Conservation (phyloP, 2,329 filamentous ascomycete genomes). For the Diaporthe sp. region DNA sequence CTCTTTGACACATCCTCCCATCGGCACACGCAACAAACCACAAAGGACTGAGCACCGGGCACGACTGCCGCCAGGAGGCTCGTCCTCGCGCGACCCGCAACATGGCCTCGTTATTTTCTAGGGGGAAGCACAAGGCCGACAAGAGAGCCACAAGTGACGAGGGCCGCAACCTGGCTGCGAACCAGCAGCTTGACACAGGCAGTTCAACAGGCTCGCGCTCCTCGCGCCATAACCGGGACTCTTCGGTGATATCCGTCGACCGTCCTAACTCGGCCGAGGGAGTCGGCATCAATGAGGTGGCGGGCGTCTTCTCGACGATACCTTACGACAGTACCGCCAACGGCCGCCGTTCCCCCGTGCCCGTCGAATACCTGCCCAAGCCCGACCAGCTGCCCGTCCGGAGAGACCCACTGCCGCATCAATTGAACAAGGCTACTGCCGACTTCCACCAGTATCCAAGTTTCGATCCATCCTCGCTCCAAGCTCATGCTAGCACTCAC, state of each 20-base stretch:
- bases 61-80: conserved; percentile 24
- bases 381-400: conserved; percentile 73
- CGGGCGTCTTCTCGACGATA: conserved; percentile 88
- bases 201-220: conserved; percentile 74
- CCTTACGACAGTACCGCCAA: conserved; percentile 81
- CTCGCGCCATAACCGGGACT: conserved; percentile 81
- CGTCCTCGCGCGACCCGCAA: conserved; percentile 35
- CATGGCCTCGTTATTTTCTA: conserved; percentile 83
- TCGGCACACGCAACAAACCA: conserved; percentile 14
- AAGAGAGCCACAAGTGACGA: conserved; percentile 74
- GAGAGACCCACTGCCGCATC: conserved; percentile 84
- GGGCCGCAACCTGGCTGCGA: conserved; percentile 67
- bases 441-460: conserved; percentile 94
- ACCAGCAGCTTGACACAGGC: conserved; percentile 63
- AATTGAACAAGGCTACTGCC: conserved; percentile 80
- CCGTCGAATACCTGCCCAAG: conserved; percentile 80
- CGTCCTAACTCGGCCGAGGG: conserved; percentile 73
- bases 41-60: conserved; percentile 28
- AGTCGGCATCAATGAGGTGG: conserved; percentile 76
- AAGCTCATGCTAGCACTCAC: conserved; percentile 66
- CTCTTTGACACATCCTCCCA: conserved; percentile 15
- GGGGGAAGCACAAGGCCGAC: conserved; percentile 82
- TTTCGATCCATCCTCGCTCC: conserved; percentile 69
- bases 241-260: conserved; percentile 80
- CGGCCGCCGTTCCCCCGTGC: conserved; percentile 77